These are phyloP conservation scores for Yamadazyma laniorum DNA, from an alignment of 805 yeast genomes.

Conservation along the genomic window DNA sequence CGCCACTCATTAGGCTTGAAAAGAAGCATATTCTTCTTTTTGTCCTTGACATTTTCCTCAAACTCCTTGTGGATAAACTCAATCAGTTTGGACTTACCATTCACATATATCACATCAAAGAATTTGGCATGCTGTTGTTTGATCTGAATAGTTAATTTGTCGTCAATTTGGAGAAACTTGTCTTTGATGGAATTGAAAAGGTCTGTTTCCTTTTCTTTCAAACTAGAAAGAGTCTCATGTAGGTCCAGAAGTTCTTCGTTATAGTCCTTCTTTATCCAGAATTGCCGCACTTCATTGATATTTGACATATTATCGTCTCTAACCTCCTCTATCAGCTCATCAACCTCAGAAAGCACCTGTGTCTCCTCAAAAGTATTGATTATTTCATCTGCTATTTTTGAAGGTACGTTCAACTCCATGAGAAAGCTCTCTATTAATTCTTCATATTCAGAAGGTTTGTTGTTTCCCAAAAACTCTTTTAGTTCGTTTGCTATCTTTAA, in stretches of 20 bases:
- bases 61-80: constrained; percentile 19
- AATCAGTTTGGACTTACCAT: constrained; percentile 36
- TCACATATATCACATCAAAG: constrained; percentile 47
- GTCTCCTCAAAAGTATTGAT: constrained; percentile 24
- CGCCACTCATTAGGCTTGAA: constrained; percentile 51
- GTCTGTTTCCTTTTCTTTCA: constrained; percentile 25
- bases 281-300: not conserved
- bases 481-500: constrained; percentile 24
- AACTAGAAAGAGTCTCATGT: constrained; percentile 31
- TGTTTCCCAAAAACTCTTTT: constrained; percentile 15
- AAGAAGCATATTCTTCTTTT: constrained; percentile 42
- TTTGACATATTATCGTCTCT: not conserved
- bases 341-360: constrained; percentile 2
- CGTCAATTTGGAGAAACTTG: constrained; percentile 24
- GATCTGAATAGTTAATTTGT: constrained; percentile 26
- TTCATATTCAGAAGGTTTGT: constrained; percentile 19
- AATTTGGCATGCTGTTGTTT: constrained; percentile 30
- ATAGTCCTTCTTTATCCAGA: constrained; percentile 37
- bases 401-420: constrained; percentile 36
- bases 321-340: constrained; percentile 1
- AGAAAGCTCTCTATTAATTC: constrained; percentile 23
- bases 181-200: constrained; percentile 21
- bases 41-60: constrained; percentile 26
- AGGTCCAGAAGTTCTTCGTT: constrained; percentile 25
- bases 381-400: constrained; percentile 42